Conservation (phyloP, 208 protist species). For the Crithidia thermophila region DNA sequence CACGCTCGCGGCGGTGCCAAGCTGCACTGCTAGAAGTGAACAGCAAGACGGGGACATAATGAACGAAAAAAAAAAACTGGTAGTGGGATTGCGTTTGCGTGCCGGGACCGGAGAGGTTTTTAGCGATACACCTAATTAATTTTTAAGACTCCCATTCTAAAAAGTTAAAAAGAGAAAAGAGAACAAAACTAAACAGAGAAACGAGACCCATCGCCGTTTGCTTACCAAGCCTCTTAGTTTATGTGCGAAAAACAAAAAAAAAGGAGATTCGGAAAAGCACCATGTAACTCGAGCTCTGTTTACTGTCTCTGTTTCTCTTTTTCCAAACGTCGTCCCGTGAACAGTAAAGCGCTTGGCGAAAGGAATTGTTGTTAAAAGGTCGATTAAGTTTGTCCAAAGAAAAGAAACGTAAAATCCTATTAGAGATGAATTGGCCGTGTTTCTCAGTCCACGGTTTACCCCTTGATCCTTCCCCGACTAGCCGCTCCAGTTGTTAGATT, state of each 20-base stretch:
- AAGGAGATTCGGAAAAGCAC: not conserved
- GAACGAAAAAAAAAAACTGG: constrained; percentile 9
- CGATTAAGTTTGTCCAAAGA: constrained; percentile 4
- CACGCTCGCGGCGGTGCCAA: too few species aligned
- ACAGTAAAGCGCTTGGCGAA: not conserved
- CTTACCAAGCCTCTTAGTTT: too few species aligned
- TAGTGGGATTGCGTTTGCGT: constrained; percentile 7
- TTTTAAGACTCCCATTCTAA: constrained; percentile 13
- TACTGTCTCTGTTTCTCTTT: too few species aligned
- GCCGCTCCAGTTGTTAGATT: too few species aligned
- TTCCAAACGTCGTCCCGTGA: too few species aligned
- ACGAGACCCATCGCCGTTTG: too few species aligned
- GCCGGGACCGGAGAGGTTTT: not conserved
- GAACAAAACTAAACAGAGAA: constrained; percentile 16
- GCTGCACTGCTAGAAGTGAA: too few species aligned
- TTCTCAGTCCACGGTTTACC: not conserved
- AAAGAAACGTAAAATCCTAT: constrained; percentile 2
- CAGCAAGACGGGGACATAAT: too few species aligned
- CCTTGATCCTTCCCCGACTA: not conserved
- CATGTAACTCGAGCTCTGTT: not conserved
- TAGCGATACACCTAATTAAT: constrained; percentile 1
- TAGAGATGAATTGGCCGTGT: constrained; percentile 1
- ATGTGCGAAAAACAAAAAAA: constrained; percentile 2
- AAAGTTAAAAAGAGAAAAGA: not conserved
- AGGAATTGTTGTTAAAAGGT: not conserved